Evolutionary conservation across 2,329 filamentous ascomycete species (phyloP).

Genomic region (Fusarium algeriense): DNA sequence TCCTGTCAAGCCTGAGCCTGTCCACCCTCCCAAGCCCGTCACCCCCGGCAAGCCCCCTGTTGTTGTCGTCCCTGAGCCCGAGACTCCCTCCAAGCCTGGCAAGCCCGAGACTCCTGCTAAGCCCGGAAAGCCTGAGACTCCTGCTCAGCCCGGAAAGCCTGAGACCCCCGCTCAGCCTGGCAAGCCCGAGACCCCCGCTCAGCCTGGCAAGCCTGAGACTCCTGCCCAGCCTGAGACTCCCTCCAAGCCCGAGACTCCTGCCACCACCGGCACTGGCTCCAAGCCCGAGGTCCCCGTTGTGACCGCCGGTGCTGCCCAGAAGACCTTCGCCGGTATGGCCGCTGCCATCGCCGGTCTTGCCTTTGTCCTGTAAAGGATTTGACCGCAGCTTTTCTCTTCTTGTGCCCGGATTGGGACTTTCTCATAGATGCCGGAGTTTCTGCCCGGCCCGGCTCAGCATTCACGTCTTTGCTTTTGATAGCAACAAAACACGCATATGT

Average conservation of each 20-base stretch:
- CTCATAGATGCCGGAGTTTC: conserved; percentile 1
- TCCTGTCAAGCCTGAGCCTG: conserved; percentile 12
- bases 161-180: neutral
- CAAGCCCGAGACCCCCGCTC: conserved; percentile 5
- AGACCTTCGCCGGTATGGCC: conserved; percentile 42
- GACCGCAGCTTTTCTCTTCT: neutral
- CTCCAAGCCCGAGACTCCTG: conserved; percentile 1
- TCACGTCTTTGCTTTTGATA: conserved; percentile 17
- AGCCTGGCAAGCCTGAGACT: neutral
- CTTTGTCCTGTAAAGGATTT: conserved; percentile 44
- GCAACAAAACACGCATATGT: conserved; percentile 25
- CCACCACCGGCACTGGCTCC: conserved; percentile 1
- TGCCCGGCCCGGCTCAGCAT: conserved; percentile 12
- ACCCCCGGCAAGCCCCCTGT: conserved; percentile 14
- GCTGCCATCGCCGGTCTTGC: conserved; percentile 43
- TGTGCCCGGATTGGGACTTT: conserved; percentile 1
- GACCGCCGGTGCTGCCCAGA: conserved; percentile 44
- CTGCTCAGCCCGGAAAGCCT: neutral
- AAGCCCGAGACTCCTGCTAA: neutral
- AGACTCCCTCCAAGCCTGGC: conserved; percentile 1
- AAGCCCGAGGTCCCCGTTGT: conserved; percentile 38
- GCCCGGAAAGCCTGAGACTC: neutral
- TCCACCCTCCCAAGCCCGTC: conserved; percentile 16
- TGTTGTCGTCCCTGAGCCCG: conserved; percentile 26
- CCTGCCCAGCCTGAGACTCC: conserved; percentile 14